Percentiles rank a stretch among this genome's conserved stretches.
These are phyloP conservation scores for Podosphaera leucotricha DNA, from an alignment of 2,329 filamentous ascomycete genomes.

Conservation along the genomic window DNA sequence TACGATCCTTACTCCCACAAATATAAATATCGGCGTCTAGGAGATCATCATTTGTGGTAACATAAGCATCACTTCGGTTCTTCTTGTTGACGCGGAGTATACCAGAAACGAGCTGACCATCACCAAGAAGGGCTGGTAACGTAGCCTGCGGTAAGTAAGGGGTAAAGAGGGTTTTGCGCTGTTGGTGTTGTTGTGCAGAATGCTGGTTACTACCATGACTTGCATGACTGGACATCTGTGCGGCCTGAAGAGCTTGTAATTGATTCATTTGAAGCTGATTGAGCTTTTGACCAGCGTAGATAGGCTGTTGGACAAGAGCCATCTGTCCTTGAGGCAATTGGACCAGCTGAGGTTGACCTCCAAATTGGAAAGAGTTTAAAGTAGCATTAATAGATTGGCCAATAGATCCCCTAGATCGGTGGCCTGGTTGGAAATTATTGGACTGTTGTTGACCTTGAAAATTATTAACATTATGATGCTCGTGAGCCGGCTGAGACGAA, in stretches of 20 bases:
- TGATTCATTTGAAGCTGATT: constrained; percentile 83
- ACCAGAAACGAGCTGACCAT: constrained; percentile 87
- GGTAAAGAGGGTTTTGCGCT: constrained; percentile 95
- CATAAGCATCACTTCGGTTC: constrained; percentile 95
- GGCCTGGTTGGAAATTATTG: constrained; percentile 72
- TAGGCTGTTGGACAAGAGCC: constrained; percentile 48
- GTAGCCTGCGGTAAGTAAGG: constrained; percentile 91
- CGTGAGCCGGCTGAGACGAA: constrained; percentile 19
- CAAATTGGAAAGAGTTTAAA: constrained; percentile 75
- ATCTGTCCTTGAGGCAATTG: constrained; percentile 69
- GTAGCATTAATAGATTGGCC: constrained; percentile 56
- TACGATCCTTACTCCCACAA: constrained; percentile 95
- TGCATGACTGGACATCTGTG: constrained; percentile 58
- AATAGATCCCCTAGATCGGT: constrained; percentile 65
- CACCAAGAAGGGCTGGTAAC: constrained; percentile 67
- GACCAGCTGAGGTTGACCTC: constrained; percentile 65
- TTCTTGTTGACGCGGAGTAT: constrained; percentile 98
- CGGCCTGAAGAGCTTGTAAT: constrained; percentile 76
- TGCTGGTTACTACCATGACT: constrained; percentile 49
- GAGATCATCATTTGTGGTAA: constrained; percentile 67
- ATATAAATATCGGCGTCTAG: constrained; percentile 98
- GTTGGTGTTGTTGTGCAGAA: constrained; percentile 59
- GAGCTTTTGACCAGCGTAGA: constrained; percentile 67
- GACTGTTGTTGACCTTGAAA: constrained; percentile 51
- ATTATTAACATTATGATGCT: constrained; percentile 30